Evolutionary conservation across 768 basidiomycete species (phyloP).

Genomic region (Pleurotus platypus): DNA sequence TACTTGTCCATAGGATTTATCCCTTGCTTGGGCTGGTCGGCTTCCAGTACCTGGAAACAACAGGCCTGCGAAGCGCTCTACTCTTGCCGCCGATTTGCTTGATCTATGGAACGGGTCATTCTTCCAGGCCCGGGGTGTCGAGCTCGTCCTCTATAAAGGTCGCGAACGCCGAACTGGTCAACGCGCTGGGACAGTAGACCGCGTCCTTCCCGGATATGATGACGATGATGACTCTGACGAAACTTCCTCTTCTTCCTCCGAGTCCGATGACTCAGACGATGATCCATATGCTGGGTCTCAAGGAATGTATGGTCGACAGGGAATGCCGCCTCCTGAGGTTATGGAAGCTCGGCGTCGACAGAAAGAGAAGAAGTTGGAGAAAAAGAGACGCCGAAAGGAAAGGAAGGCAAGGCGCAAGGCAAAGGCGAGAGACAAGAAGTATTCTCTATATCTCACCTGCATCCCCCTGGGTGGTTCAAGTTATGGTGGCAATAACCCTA

Average conservation of each 20-base stretch:
- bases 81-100: constrained; percentile 65
- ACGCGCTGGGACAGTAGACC: constrained; percentile 50
- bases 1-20: constrained; percentile 51
- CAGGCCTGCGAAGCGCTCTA: constrained; percentile 51
- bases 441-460: constrained; percentile 60
- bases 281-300: constrained; percentile 35
- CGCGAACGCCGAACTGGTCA: constrained; percentile 73
- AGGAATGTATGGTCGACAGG: constrained; percentile 41
- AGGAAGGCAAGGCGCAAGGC: constrained; percentile 59
- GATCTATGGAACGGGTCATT: constrained; percentile 80
- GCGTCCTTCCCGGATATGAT: constrained; percentile 45
- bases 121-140: constrained; percentile 72
- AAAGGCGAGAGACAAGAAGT: constrained; percentile 58
- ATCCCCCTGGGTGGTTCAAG: constrained; percentile 23
- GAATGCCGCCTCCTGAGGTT: constrained; percentile 32
- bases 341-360: constrained; percentile 49
- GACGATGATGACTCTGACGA: constrained; percentile 38
- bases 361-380: constrained; percentile 56
- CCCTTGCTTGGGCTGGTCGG: constrained; percentile 73
- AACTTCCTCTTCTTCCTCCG: constrained; percentile 35
- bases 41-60: constrained; percentile 61
- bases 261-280: constrained; percentile 36
- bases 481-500: constrained; percentile 6
- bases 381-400: constrained; percentile 58
- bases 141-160: constrained; percentile 78